Conservation (phyloP, 352 stramenopile genomes). For the Blastocystis sp. region DNA sequence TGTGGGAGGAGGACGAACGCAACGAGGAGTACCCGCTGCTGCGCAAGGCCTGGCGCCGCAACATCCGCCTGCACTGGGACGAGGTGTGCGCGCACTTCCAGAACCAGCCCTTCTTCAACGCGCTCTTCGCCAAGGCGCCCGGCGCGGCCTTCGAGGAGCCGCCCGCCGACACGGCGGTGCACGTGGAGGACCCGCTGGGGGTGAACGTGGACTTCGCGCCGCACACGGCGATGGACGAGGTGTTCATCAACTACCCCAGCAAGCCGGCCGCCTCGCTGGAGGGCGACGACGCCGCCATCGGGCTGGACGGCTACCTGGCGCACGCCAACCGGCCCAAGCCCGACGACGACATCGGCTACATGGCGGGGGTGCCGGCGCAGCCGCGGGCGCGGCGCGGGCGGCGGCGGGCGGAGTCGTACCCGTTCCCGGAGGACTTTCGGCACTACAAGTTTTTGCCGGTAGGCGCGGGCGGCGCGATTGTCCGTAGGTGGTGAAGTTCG, state of each 20-base stretch:
- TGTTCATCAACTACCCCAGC: constrained; percentile 10
- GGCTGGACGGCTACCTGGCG: neutral
- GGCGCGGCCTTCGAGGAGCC: neutral
- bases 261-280: neutral
- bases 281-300: neutral
- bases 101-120: neutral
- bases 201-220: constrained; percentile 25
- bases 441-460: constrained; percentile 53
- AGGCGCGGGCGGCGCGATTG: neutral
- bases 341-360: neutral
- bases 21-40: constrained; percentile 38
- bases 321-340: neutral
- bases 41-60: constrained; percentile 8
- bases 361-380: neutral
- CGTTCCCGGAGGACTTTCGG: constrained; percentile 39
- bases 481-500: neutral
- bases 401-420: neutral
- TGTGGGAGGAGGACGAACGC: constrained; percentile 12
- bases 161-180: neutral
- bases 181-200: neutral
- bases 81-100: constrained; percentile 24
- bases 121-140: neutral
- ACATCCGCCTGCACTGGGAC: constrained; percentile 9
- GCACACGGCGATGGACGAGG: neutral
- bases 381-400: neutral